A percentile compares a stretch with the other conserved stretches of the same genome.
These are phyloP conservation scores for Ophiostoma sp. DNA, from an alignment of 2,329 filamentous ascomycete species.

Conservation along the genomic window DNA sequence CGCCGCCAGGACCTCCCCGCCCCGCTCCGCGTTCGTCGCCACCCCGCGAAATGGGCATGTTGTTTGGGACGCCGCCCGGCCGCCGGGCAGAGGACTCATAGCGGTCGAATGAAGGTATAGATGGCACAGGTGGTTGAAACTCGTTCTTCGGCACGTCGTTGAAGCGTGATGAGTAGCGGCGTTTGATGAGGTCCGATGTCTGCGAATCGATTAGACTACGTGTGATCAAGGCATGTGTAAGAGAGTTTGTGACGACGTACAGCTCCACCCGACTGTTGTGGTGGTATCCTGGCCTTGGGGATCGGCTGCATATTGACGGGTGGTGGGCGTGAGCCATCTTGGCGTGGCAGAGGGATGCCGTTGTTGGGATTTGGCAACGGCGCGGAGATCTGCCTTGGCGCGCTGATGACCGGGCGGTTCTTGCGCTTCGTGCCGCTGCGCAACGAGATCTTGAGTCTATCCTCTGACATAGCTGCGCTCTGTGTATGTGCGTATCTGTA, in stretches of 20 bases:
- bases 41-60: conserved; percentile 50
- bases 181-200: conserved; percentile 82
- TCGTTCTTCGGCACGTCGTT: conserved; percentile 72
- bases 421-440: conserved; percentile 57
- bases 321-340: conserved; percentile 29
- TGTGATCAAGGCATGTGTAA: no score
- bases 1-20: conserved; percentile 13
- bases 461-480: conserved; percentile 51
- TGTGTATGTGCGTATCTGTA: neutral
- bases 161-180: conserved; percentile 89
- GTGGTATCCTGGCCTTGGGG: conserved; percentile 35
- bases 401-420: conserved; percentile 55
- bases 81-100: conserved; percentile 43
- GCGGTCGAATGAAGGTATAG: conserved; percentile 54
- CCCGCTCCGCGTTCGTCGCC: conserved; percentile 29
- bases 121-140: conserved; percentile 69
- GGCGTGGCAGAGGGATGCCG: conserved; percentile 21
- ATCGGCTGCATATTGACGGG: conserved; percentile 31
- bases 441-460: conserved; percentile 57
- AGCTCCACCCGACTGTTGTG: conserved; percentile 52
- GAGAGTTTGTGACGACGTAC: conserved; percentile 32
- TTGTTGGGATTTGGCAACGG: conserved; percentile 51
- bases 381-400: conserved; percentile 57
- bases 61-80: conserved; percentile 39
- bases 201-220: conserved; percentile 30